Evolutionary conservation across 1,284 basidiomycete genomes (phyloP), one percentile per base, ranked within the genome.

Genomic region (Pseudozyma hubeiensis): DNA sequence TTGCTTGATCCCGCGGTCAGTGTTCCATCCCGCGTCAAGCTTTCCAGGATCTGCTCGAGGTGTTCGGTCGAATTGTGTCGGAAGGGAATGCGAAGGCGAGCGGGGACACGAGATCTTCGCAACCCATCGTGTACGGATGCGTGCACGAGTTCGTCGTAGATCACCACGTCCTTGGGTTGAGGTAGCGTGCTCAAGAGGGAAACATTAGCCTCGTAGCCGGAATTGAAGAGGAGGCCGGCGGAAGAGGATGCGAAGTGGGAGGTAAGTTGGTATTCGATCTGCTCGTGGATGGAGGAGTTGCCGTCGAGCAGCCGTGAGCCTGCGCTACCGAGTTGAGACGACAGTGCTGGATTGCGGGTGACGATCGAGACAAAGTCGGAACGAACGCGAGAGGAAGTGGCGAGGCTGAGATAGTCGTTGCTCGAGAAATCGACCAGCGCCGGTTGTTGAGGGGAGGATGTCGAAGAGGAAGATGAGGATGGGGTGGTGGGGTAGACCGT

Each of bases 181-280:
- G 94, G 94, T 0, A 97, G 85, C 43, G 89, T 89, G 0, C 92
- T 88, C 86, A 97, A 95, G 83, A 97, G 89, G 0, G 91, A 92
- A 3, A 91, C 91, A 81, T 98, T 98, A 16, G 96, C 94, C 84
- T 97, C 94, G 85, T 91, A 97, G 0, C 95, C 96, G 0, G 92
- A 94, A 85, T 94, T 96, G 89, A 97, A 97, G 16, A 98, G 87
- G 11, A 98, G 87, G 0, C 77, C 75, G 1, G 92, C 92, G 0
- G 89, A 86, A 11, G 65, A 54, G 5, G 75, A 64, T 7, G 56
- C 57, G 59, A 84, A 82, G 48, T 79, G 73, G 7, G 17, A 6
- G 1, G 77, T 74, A 7, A 83, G 63, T 6, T 75, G 59, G 17
- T 30, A n/a, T 50, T 84, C 82, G 10, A 81, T 61, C 39, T 43